Base-by-base conservation (phyloP, 495 filamentous ascomycete species). In the Penicillium daleae region DNA sequence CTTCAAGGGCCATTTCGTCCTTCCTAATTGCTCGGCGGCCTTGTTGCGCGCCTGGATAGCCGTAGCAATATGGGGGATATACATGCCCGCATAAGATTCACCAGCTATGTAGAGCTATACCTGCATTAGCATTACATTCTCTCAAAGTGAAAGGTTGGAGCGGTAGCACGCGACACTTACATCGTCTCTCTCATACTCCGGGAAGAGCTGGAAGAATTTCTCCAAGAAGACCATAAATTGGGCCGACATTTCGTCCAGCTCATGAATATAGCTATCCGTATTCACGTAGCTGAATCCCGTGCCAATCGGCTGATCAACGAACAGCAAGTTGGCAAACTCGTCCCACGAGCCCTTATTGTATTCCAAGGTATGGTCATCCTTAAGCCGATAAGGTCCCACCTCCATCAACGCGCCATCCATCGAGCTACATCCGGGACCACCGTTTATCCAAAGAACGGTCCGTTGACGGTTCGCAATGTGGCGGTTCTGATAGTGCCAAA, bases 321-420 rank as follows among this genome's bases (percentile, higher is more conserved):
- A 99, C 56, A 99, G 83, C 56, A 99, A 65, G 66, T 98, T 97
- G 57, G 95, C 92, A 69, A 98, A 98, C 77, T 98, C 96, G 74
- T 97, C 89, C 95, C 95, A 99, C 3, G 92, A 90, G 4, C 96
- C 95, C 27, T 91, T 84, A 69, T 97, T 99, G 67, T 93, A 91
- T 59, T 82, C 79, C 42, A 99, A 76, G 0, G 83, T 89, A 12
- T 86, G 78, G 54, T 93, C 82, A 61, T 96, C 87, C 67, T 91
- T 90, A 40, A 99, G 72, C 58, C 95, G 83, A 71, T 97, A 99
- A 1, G 95, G 95, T 0, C 95, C 95, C 64, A 99, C 87, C 72
- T 99, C 95, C 95, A 99, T 98, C 80, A 99, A 71, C 26, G 94
- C 92, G 55, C 95, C 95, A 70, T 99, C 95, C 86, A 96, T 93